Evolutionary conservation across 768 basidiomycete genomes (phyloP).

Genomic region (Leucocoprinus sp.): DNA sequence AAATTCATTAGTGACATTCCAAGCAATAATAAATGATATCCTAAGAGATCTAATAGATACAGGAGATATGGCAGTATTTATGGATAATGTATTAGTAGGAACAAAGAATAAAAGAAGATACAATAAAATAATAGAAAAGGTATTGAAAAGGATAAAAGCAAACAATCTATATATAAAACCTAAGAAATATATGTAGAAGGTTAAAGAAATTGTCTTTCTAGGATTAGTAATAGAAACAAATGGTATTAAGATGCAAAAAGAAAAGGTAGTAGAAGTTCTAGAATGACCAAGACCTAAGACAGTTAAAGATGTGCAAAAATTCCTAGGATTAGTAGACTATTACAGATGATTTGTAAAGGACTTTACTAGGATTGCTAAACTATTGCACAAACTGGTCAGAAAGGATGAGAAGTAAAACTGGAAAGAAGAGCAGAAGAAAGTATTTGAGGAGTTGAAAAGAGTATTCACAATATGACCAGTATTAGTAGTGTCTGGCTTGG

Average conservation of each 20-base stretch:
- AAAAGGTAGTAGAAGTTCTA: slow-evolving; percentile 26
- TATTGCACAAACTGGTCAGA: slow-evolving; percentile 20
- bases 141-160: slow-evolving; percentile 14
- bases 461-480: slow-evolving; percentile 19
- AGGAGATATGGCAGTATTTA: too few relatives aligned
- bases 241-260: slow-evolving; percentile 27
- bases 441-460: slow-evolving; percentile 24
- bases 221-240: slow-evolving; percentile 22
- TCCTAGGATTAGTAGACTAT: slow-evolving; percentile 36
- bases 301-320: slow-evolving; percentile 26
- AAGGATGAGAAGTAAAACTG: slow-evolving; percentile 23
- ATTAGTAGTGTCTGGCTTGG: slow-evolving; percentile 15
- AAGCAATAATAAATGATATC: too few relatives aligned
- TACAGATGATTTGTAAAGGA: slow-evolving; percentile 25
- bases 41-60: too few relatives aligned
- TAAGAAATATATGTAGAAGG: slow-evolving; percentile 28
- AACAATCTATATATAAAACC: slow-evolving; percentile 22
- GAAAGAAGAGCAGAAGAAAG: slow-evolving; percentile 14
- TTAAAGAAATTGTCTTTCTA: slow-evolving; percentile 19
- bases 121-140: background rate
- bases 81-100: slow-evolving; percentile 20
- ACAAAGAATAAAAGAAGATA: slow-evolving; percentile 18
- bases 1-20: too few relatives aligned
- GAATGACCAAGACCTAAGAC: slow-evolving; percentile 29
- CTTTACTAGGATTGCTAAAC: slow-evolving; percentile 22